Evolutionary conservation across 2,329 filamentous ascomycete genomes (phyloP).

Genomic region (Ciborinia camelliae): DNA sequence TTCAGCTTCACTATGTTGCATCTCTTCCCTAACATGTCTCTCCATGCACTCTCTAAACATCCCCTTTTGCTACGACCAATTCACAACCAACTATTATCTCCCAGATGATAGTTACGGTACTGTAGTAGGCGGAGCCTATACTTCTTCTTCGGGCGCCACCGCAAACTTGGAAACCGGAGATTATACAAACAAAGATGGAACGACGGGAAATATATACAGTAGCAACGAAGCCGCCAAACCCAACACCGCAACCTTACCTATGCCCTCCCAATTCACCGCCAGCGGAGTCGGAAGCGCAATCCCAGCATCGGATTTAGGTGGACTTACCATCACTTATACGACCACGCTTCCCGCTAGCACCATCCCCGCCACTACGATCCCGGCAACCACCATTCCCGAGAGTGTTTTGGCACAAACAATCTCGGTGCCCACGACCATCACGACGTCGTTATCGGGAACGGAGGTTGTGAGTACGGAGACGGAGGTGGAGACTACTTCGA

Average conservation of each 20-base stretch:
- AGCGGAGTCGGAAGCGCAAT: conserved; percentile 46
- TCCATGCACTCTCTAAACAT: conserved; percentile 38
- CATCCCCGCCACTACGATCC: conserved; percentile 19
- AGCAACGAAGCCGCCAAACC: conserved; percentile 40
- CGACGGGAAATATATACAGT: conserved; percentile 46
- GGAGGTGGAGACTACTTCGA: conserved; percentile 16
- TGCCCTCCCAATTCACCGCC: conserved; percentile 46
- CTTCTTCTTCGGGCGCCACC: conserved; percentile 37
- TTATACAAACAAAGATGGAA: conserved; percentile 41
- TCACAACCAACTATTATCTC: conserved; percentile 50
- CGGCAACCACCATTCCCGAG: conserved; percentile 7
- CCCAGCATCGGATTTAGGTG: conserved; percentile 44
- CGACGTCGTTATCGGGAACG: background rate
- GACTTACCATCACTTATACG: conserved; percentile 37
- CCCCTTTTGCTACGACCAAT: conserved; percentile 51
- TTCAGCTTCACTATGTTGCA: conserved; percentile 32
- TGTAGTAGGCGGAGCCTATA: conserved; percentile 44
- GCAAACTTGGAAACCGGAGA: conserved; percentile 46
- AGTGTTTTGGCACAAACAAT: background rate
- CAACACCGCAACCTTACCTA: conserved; percentile 43
- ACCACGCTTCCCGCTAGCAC: conserved; percentile 31
- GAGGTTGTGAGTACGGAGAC: background rate
- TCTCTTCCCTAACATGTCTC: conserved; percentile 29
- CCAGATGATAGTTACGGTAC: conserved; percentile 46
- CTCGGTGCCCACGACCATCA: background rate